A percentile compares a stretch with the other conserved stretches of the same genome.
Conservation (phyloP, 1,284 basidiomycete species). For the Cryptococcus sp. region DNA sequence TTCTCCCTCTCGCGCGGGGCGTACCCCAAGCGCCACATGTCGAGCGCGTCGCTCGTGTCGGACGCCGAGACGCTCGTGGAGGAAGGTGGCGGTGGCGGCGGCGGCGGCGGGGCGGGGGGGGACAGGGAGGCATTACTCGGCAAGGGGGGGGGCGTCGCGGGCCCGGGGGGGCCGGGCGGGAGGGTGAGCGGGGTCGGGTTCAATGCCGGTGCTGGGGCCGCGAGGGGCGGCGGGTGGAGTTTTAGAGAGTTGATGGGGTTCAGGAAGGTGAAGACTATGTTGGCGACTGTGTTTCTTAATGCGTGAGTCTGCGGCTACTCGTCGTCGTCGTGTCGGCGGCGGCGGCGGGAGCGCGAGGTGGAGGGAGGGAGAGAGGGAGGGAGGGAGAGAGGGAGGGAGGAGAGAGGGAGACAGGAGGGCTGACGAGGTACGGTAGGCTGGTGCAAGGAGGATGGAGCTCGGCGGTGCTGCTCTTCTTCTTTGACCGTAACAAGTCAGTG, state of each 20-base stretch:
- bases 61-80: constrained; percentile 20
- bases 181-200: not conserved
- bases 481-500: constrained; percentile 40
- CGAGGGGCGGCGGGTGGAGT: constrained; percentile 25
- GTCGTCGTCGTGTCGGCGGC: too few species aligned
- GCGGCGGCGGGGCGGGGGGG: too few species aligned
- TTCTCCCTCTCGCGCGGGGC: not conserved
- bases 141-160: constrained; percentile 12
- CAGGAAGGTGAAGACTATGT: constrained; percentile 34
- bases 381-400: too few species aligned
- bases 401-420: not conserved
- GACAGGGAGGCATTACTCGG: constrained; percentile 14
- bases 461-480: constrained; percentile 44
- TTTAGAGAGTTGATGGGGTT: constrained; percentile 40
- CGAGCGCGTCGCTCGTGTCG: constrained; percentile 9
- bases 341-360: too few species aligned
- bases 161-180: too few species aligned
- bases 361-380: too few species aligned
- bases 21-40: constrained; percentile 11
- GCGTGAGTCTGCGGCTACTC: constrained; percentile 24
- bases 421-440: constrained; percentile 22
- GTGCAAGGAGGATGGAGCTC: constrained; percentile 42
- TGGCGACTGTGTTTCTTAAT: constrained; percentile 38
- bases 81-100: too few species aligned
- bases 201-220: not conserved